Base-by-base conservation (phyloP, 257 asterid genomes). In the Cinchona pubescens region DNA sequence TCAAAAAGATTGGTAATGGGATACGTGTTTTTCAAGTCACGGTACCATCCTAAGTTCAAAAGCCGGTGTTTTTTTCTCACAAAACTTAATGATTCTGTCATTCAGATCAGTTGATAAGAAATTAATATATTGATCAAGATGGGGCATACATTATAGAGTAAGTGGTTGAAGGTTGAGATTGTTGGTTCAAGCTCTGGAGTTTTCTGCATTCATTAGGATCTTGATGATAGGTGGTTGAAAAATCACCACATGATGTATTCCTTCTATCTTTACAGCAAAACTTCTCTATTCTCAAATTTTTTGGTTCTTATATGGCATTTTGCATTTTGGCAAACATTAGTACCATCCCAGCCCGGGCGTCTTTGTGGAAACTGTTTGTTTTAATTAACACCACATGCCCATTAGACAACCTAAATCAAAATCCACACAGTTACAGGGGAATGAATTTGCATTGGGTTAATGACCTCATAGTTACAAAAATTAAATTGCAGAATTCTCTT, bases 21-120 rank as follows among this genome's bases (percentile, higher is more conserved):
- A 60, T n/a, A n/a, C n/a, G 84, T 40, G 78, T 89, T 16, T 92
- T 94, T 83, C 99, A 92, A 83, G 88, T 94, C 40, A n/a, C 89
- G 95, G 8, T 82, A 29, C 87, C 99, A 94, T 75, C 96, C 92
- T 32, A 88, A 87, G 77, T 94, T 67, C 80, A 92, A 84, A 82
- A 92, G 96, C 56, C 96, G 96, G 13, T 92, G 99, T 87, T 94
- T 94, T 87, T 94, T 92, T 78, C 85, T 94, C 75, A 48, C 81
- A 56, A 92, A 97, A 86, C 91, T 88, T 9, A 97, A 94, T 65
- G 93, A 85, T 10, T 79, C 97, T 1, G 76, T 49, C 59, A 32
- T n/a, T n/a, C n/a, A n/a, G n/a, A n/a, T n/a, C n/a, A n/a, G n/a
- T n/a, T n/a, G n/a, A n/a, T n/a, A n/a, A n/a, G n/a, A 32, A 40